A percentile compares a stretch with the other conserved stretches of the same genome.
These are phyloP conservation scores for Fusarium pininemorale DNA, from an alignment of 2,329 filamentous ascomycete genomes.

Conservation along the genomic window DNA sequence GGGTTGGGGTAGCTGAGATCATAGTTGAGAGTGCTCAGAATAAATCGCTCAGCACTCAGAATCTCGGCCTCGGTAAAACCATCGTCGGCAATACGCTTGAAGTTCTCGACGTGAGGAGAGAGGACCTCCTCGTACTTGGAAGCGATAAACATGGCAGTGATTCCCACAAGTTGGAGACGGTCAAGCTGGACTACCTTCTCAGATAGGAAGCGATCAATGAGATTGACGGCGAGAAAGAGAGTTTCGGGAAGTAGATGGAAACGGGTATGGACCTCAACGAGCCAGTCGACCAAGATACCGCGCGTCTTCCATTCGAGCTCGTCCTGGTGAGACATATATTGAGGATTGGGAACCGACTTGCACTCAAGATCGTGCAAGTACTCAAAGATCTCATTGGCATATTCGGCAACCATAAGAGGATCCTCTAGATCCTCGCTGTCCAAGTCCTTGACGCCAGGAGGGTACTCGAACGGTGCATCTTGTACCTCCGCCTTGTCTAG, in stretches of 20 bases:
- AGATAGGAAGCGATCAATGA: constrained; percentile 97
- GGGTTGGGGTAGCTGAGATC: constrained; percentile 99
- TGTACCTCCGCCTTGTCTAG: constrained; percentile 26
- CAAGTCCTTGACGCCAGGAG: constrained; percentile 65
- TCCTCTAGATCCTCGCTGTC: constrained; percentile 91
- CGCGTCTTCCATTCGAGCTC: constrained; percentile 99
- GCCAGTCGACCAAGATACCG: constrained; percentile 96
- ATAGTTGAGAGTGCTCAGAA: constrained; percentile 90
- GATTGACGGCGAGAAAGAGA: constrained; percentile 95
- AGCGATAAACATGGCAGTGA: constrained; percentile 99
- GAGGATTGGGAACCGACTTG: constrained; percentile 81
- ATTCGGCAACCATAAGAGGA: constrained; percentile 97
- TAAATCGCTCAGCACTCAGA: constrained; percentile 93
- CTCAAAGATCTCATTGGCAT: constrained; percentile 96
- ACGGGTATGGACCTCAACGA: constrained; percentile 96
- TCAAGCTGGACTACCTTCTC: constrained; percentile 96
- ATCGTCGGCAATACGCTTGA: constrained; percentile 95
- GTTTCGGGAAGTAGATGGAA: constrained; percentile 97
- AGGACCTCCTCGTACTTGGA: constrained; percentile 99
- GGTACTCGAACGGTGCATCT: constrained; percentile 18
- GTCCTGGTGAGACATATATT: constrained; percentile 95
- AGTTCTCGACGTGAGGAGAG: constrained; percentile 96
- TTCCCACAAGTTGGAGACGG: constrained; percentile 93
- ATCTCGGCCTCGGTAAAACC: constrained; percentile 96
- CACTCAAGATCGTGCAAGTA: constrained; percentile 89